Evolutionary conservation across 495 filamentous ascomycete genomes (phyloP), one percentile per base, ranked within the genome.

Genomic region (Hypoxylon intermedium): DNA sequence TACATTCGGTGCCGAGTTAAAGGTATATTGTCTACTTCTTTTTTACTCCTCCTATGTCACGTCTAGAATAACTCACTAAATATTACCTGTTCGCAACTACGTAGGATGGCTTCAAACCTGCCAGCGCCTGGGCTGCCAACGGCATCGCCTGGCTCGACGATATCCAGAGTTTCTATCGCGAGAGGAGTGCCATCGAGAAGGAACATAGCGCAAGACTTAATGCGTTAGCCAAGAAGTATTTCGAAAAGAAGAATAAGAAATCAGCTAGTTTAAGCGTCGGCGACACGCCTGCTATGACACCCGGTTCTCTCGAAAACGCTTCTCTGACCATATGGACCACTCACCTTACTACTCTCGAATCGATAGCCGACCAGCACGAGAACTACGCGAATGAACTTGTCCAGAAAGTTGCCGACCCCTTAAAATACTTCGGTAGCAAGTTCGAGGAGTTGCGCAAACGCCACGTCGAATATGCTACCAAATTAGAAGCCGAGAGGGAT

Each of bases 261-360:
- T 87, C 89, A 23, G 89, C 90, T 64, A 88, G 80, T 61, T 67
- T 99, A 60, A 97, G 93, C 70, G 94, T 99, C 34, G 94, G 94
- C 60, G 95, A 99, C 70, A 93, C 85, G 15, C 94, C 94, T 37
- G 85, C 83, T 60, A 87, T 97, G 83, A 98, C 94, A 4, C 95
- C 94, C 1, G 94, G 95, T 3, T 96, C 92, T 26, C 84, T 99
- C 49, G 94, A 99, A 69, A 93, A 92, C 71, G 93, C 95, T 20
- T 96, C 92, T 24, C 82, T 99, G 66, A 97, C 93, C 6, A 98
- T 94, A 26, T 99, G 94, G 94, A 89, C 89, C 9, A 92, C 92
- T 6, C 95, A 97, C 74, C 83, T 99, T 40, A 90, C 83, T 6
- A 91, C 92, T 0, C 82, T 97, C 9, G 94, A 98, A 74, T 80